Conservation (phyloP, 495 filamentous ascomycete species). For the Aspergillus diversus region DNA sequence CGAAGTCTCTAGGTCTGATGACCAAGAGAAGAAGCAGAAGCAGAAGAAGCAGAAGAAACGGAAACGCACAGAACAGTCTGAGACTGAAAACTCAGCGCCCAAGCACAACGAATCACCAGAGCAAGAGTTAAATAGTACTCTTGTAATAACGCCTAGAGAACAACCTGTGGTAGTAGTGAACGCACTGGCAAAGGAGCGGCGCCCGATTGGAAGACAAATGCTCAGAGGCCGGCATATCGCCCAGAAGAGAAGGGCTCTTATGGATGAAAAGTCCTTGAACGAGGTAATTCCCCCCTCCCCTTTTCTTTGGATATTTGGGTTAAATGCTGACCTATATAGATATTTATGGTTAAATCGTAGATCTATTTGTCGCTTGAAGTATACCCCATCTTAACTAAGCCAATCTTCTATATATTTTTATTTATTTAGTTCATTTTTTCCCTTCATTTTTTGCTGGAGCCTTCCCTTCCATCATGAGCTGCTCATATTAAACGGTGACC, state of each 20-base stretch:
- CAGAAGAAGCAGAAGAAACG: slow-evolving; percentile 50
- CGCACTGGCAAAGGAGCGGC: slow-evolving; percentile 44
- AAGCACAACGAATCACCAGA: slow-evolving; percentile 19
- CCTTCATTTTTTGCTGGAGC: not conserved
- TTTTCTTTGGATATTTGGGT: slow-evolving; percentile 2
- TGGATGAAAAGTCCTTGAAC: slow-evolving; percentile 73
- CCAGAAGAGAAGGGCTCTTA: slow-evolving; percentile 74
- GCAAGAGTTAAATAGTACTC: slow-evolving; percentile 19
- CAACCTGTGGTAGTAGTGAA: slow-evolving; percentile 24
- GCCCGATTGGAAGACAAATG: slow-evolving; percentile 58
- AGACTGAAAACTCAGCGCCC: slow-evolving; percentile 15
- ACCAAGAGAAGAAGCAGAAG: slow-evolving; percentile 38
- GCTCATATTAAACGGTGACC: too few species aligned
- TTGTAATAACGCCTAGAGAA: slow-evolving; percentile 29
- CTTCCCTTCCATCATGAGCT: too few species aligned
- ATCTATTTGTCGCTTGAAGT: not conserved
- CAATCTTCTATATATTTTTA: too few species aligned
- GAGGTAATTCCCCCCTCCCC: slow-evolving; percentile 56
- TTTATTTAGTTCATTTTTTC: too few species aligned
- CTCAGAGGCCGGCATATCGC: slow-evolving; percentile 73
- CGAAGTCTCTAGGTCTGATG: slow-evolving; percentile 6
- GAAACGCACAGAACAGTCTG: slow-evolving; percentile 53
- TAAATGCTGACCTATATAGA: slow-evolving; percentile 55
- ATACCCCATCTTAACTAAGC: not conserved
- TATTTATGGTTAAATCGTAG: slow-evolving; percentile 71